Evolutionary conservation across 371 early-diverging fungal species (phyloP).

Genomic region (Synchytrium microbalum): DNA sequence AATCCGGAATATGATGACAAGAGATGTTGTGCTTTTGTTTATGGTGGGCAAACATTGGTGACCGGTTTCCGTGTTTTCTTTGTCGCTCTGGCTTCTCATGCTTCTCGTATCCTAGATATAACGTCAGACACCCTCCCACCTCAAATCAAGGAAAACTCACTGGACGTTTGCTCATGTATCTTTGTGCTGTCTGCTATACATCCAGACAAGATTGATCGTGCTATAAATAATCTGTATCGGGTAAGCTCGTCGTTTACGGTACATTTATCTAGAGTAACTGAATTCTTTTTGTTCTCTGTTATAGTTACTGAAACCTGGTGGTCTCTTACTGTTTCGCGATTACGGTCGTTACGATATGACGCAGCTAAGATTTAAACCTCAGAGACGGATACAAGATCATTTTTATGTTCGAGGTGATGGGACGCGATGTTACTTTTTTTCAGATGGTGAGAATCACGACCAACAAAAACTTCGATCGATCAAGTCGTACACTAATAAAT

Average conservation of each 20-base stretch:
- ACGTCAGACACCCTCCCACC: conserved; percentile 28
- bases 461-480: conserved; percentile 7
- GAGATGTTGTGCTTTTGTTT: conserved; percentile 41
- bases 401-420: conserved; percentile 75
- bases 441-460: conserved; percentile 21
- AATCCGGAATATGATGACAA: conserved; percentile 33
- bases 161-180: conserved; percentile 54
- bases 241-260: conserved; percentile 12
- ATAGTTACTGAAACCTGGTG: conserved; percentile 44
- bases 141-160: conserved; percentile 27
- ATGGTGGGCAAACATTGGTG: conserved; percentile 15
- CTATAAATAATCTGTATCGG: conserved; percentile 33
- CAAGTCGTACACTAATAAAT: conserved; percentile 13
- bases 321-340: conserved; percentile 31
- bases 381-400: conserved; percentile 55
- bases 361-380: conserved; percentile 67
- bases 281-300: not conserved
- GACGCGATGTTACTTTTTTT: conserved; percentile 66
- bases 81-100: conserved; percentile 4
- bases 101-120: conserved; percentile 26
- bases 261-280: no score
- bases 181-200: conserved; percentile 67
- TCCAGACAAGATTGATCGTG: conserved; percentile 31
- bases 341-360: conserved; percentile 63
- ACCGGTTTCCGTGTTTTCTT: not conserved